Base-by-base conservation (phyloP, 2,329 filamentous ascomycete genomes). In the Microdochium paspali region DNA sequence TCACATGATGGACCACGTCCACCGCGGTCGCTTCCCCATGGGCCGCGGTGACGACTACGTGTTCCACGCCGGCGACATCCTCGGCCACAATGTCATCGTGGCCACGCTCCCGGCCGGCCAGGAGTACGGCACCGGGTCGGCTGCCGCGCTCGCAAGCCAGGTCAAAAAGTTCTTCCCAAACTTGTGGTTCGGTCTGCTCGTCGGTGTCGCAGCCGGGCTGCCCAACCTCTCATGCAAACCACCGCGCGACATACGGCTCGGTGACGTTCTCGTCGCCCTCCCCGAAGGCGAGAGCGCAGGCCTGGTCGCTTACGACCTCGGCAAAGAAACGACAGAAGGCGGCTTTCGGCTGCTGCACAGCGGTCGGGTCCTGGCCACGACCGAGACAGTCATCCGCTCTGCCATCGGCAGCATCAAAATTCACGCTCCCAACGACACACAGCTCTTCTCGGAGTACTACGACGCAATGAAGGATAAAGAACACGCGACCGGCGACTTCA, bases 121-220 rank as follows among this genome's bases (percentile, higher is more conserved):
- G 12, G 57, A 58, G 45, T 67, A 65, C 44, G 64, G 63, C 18
- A 65, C 54, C 0, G 56, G 54, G 4, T 63, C 65, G 2, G 61
- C 63, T 1, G 60, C 61, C 1, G 58, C 60, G 4, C 56, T 68
- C 1, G 62, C 61, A 0, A 58, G 58, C 25, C 60, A 68, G 35
- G 52, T 66, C 10, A 65, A 61, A 45, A 59, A 42, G 18, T 59
- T 56, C 42, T 66, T 67, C 24, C 60, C 59, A 0, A 66, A 66
- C 44, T 53, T 69, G 13, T 63, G 61, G 57, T 65, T 66, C 28
- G 61, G 62, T 1, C 53, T 69, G 1, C 53, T 68, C 1, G 63
- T 69, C 10, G 65, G 65, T 23, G 56, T 69, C 10, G 63, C 61
- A 4, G 60, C 63, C 0, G 65, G 65, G 0, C 56, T 68, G 2